Conservation (phyloP, 2,329 filamentous ascomycete genomes). For the Akanthomyces lecanii region DNA sequence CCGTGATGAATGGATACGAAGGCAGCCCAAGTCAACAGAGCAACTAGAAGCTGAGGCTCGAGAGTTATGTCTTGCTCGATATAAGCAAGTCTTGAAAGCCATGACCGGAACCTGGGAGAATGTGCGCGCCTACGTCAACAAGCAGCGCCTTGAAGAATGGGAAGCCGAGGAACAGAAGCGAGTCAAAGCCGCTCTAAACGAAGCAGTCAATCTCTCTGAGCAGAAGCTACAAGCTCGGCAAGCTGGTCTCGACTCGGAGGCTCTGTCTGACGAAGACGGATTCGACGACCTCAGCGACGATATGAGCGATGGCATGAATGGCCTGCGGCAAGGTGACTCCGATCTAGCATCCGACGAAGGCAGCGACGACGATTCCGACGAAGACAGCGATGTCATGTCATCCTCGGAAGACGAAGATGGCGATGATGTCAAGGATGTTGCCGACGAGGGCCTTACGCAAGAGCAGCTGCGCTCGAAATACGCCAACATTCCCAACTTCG, state of each 20-base stretch:
- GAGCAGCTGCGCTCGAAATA: constrained; percentile 68
- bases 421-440: constrained; percentile 48
- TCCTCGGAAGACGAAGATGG: constrained; percentile 45
- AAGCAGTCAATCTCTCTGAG: constrained; percentile 68
- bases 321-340: constrained; percentile 24
- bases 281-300: constrained; percentile 47
- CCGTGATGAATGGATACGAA: constrained; percentile 67
- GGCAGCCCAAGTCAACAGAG: constrained; percentile 71
- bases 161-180: constrained; percentile 61
- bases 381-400: constrained; percentile 52
- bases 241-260: constrained; percentile 50
- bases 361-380: constrained; percentile 39
- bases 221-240: constrained; percentile 62
- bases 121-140: constrained; percentile 58
- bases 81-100: constrained; percentile 64
- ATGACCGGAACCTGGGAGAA: constrained; percentile 60
- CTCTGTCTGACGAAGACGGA: constrained; percentile 40
- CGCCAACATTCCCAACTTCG: constrained; percentile 53
- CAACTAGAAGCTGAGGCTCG: constrained; percentile 77
- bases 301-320: constrained; percentile 34
- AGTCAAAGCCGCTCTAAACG: constrained; percentile 65
- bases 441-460: constrained; percentile 63
- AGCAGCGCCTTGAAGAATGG: constrained; percentile 56
- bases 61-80: constrained; percentile 61
- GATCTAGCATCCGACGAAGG: constrained; percentile 32